These are phyloP conservation scores for Teunomyces gatunensis DNA, from an alignment of 805 yeast species.

Conservation along the genomic window DNA sequence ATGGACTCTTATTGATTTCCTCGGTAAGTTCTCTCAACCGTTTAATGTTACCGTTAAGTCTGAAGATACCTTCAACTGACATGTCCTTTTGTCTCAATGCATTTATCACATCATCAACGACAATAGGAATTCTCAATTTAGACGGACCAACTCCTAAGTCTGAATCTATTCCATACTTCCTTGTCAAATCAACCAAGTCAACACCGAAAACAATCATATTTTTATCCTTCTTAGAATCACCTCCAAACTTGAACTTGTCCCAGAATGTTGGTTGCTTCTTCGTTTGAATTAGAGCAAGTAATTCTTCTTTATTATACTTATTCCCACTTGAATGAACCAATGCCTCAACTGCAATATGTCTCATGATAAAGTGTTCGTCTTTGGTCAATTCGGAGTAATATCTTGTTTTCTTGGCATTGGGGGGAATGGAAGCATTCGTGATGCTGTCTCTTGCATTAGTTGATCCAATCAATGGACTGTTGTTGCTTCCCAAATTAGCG, in stretches of 20 bases:
- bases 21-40: conserved; percentile 71
- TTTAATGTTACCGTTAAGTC: conserved; percentile 93
- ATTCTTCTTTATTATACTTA: conserved; percentile 30
- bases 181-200: conserved; percentile 66
- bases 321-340: conserved; percentile 31
- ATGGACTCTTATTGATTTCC: conserved; percentile 70
- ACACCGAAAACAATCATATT: conserved; percentile 65
- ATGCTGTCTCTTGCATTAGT: conserved; percentile 10
- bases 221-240: conserved; percentile 25
- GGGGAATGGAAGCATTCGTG: conserved; percentile 6
- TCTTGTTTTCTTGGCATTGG: conserved; percentile 25
- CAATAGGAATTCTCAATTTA: conserved; percentile 74
- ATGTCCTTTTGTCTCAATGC: conserved; percentile 87
- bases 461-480: conserved; percentile 8
- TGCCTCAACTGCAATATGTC: conserved; percentile 59
- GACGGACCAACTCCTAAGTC: conserved; percentile 82
- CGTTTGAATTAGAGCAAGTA: conserved; percentile 41
- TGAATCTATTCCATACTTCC: conserved; percentile 76
- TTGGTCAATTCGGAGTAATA: conserved; percentile 65
- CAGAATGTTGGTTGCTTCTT: conserved; percentile 48
- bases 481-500: conserved; percentile 6
- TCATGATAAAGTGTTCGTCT: conserved; percentile 55
- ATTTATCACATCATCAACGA: conserved; percentile 80
- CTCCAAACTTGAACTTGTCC: conserved; percentile 50
- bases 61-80: conserved; percentile 94